Base-by-base conservation (phyloP, 805 yeast species). In the Suhomyces sp. region DNA sequence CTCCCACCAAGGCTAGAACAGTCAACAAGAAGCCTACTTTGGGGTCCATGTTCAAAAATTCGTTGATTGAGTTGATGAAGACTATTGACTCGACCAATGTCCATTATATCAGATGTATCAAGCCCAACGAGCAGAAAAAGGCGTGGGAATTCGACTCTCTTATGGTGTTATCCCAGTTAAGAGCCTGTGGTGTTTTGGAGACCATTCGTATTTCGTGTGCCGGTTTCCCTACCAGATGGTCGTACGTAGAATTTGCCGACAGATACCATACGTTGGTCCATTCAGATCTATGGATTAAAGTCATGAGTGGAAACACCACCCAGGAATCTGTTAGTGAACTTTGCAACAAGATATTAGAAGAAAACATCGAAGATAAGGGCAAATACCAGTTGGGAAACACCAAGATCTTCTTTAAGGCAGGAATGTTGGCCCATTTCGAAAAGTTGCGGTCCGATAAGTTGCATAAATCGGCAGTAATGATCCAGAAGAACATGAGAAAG, bases 121-220 rank as follows among this genome's bases (percentile, higher is more conserved):
- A 93, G 71, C 98, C 99, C 5, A 93, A 93, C 69, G 97, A 91
- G 64, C 86, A 85, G 58, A 93, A 94, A 71, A 86, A 84, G 56
- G 97, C 98, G 1, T 93, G 99, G 98, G 87, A 86, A 68, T 93
- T 93, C 71, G 96, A 91, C 65, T 90, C 96, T 13, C 80, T 91
- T 44, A 92, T 93, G 97, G 98, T 93, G 12, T 78, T 94, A 55
- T 87, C 96, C 5, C 99, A 93, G 71, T 79, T 93, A 57, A 83
- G 99, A 68, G 99, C 99, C 5, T 93, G 99, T 78, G 99, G 99
- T 87, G 98, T 93, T 46, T 78, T 93, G 60, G 99, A 94, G 69
- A 94, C 99, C 1, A 93, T 93, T 66, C 79, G 97, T 64, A 93
- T 93, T 47, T 92, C 97, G 1, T 92, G 97, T 74, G 97, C 97